Evolutionary conservation across 1,284 basidiomycete genomes (phyloP), one percentile per base, ranked within the genome.

Genomic region (Moesziomyces globuligerus): DNA sequence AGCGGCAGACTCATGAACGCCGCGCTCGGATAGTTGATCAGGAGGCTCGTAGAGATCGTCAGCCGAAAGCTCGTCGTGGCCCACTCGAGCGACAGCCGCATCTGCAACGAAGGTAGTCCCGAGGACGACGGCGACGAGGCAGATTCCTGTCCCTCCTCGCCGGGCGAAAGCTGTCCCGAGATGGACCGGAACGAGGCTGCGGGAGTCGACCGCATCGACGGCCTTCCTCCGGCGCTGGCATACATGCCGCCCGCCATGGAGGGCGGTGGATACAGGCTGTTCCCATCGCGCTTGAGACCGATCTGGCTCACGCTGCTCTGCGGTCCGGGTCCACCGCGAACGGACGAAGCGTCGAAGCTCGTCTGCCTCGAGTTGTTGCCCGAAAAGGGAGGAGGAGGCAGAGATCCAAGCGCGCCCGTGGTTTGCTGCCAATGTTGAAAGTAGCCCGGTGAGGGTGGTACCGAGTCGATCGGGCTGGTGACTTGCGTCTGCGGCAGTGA

Each of bases 1-100:
- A 98, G 91, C 3, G 96, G 96, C 18, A 99, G 87, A 7, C 90
- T 89, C 93, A 98, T 97, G 86, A 99, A 98, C 77, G 90, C 88
- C 0, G 90, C 89, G 0, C 91, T 91, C 1, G 95, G 94, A 82
- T 98, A 96, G 84, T 98, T 97, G 83, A 99, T 94, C 68, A 94
- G 88, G 18, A 98, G 87, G 10, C 91, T 93, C 0, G 95, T 98
- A n/a, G 90, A 89, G 66, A 99, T 86, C 3, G 90, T 91, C 28
- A 87, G 76, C 5, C 83, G 68, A 32, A 82, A 58, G 1, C 71
- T 72, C 10, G 60, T 72, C 0, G 74, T 81, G 8, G 59, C 65
- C 79, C 79, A 82, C 4, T 64, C 29, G 11, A 80, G 66, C 7
- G 69, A 62, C n/a, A 80, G 40, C 3, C 73, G 78, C 50, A 72